A percentile compares a stretch with the other conserved stretches of the same genome.
phyloP scores from a whole-genome alignment of 352 stramenopile genomes.

The Pythium grandisporangium region DNA sequence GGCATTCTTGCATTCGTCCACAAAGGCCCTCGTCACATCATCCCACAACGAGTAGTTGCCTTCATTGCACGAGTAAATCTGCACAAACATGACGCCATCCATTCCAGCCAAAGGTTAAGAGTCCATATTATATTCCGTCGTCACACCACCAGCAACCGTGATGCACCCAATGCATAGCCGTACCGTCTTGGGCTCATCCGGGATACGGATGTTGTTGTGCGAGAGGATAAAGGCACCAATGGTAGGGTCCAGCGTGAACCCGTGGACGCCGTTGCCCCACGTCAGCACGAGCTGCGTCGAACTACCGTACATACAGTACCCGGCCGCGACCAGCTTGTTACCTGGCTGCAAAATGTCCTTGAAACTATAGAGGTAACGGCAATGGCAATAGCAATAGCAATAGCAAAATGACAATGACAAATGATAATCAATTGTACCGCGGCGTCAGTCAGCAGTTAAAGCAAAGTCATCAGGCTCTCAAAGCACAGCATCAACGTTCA shows the following conservation, averaged over 20 bases:
- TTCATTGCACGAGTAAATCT: conserved; percentile 98
- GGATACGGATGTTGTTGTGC: conserved; percentile 92
- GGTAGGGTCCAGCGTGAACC: conserved; percentile 97
- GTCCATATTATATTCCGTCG: no score
- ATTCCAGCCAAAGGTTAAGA: not conserved
- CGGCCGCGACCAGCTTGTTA: conserved; percentile 92
- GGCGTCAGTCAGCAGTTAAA: no score
- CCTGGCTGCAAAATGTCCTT: conserved; percentile 93
- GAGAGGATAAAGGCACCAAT: conserved; percentile 99
- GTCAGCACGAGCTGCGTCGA: conserved; percentile 97
- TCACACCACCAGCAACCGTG: not conserved
- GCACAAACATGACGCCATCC: no score
- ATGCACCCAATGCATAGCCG: conserved; percentile 5
- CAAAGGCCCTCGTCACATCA: conserved; percentile 84
- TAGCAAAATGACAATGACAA: no score
- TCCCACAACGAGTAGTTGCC: conserved; percentile 96
- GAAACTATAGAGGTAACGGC: conserved; percentile 24
- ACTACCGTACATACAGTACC: conserved; percentile 99
- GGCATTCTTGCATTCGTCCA: conserved; percentile 82
- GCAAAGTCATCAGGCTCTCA: no score
- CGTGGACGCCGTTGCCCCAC: conserved; percentile 91
- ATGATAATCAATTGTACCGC: no score
- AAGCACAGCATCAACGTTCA: no score
- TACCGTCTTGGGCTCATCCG: conserved; percentile 82
- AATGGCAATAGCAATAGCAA: no score